Evolutionary conservation across 2,329 filamentous ascomycete genomes (phyloP).

Genomic region (Dryadomyces quercivorus): DNA sequence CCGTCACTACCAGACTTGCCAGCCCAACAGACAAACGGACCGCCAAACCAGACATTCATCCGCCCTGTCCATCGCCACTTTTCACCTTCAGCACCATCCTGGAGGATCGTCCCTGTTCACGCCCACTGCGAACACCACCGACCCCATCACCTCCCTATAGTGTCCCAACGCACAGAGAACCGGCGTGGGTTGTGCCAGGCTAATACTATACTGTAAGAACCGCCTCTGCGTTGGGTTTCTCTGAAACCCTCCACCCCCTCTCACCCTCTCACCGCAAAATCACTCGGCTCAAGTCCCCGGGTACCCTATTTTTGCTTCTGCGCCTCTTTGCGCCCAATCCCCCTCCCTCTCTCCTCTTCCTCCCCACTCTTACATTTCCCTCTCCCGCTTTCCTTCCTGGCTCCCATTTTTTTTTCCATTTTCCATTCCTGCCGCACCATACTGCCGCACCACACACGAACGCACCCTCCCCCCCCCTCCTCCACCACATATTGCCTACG

Average conservation of each 20-base stretch:
- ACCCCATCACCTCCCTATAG: too few species aligned
- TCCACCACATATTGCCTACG: neutral
- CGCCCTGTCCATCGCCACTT: neutral
- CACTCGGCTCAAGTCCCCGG: neutral
- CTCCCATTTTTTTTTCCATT: neutral
- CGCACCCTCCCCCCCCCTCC: neutral
- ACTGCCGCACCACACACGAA: neutral
- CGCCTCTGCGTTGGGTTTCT: neutral
- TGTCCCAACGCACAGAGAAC: neutral
- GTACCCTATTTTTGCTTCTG: neutral
- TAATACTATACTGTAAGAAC: neutral
- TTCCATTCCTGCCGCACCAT: neutral
- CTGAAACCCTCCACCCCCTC: neutral
- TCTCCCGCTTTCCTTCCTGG: neutral
- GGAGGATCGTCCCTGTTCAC: neutral
- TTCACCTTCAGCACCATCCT: neutral
- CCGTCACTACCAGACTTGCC: too few species aligned
- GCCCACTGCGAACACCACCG: neutral
- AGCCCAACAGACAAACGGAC: neutral
- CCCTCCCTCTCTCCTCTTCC: neutral
- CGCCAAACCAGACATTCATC: neutral
- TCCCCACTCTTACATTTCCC: neutral
- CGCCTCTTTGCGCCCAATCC: conserved; percentile 2
- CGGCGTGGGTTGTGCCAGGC: neutral
- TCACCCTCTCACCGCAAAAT: neutral